phyloP scores from a whole-genome alignment of 2,329 filamentous ascomycete genomes.

The Paraphoma chrysanthemicola region DNA sequence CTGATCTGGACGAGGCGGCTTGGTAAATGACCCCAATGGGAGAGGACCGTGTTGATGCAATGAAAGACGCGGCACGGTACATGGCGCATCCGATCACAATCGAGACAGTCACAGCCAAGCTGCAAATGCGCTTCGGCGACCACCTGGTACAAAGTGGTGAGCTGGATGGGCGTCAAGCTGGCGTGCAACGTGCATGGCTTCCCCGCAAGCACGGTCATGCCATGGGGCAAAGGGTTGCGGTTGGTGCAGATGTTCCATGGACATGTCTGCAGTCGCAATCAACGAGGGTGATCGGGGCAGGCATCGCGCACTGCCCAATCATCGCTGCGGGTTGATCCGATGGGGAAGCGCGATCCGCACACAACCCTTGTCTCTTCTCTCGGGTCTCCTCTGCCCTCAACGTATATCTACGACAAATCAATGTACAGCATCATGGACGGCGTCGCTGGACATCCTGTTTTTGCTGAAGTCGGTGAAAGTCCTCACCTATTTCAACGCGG shows the following conservation, averaged over 20 bases:
- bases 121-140: background rate
- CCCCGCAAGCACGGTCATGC: background rate
- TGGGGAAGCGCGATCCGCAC: constrained; percentile 6
- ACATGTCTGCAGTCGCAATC: background rate
- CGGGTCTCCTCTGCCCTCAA: constrained; percentile 4
- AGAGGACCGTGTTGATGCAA: background rate
- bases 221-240: background rate
- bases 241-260: background rate
- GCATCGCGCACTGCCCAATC: background rate
- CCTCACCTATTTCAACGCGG: background rate
- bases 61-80: constrained; percentile 7
- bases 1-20: background rate
- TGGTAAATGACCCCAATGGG: background rate
- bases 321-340: background rate
- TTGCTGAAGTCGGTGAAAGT: background rate
- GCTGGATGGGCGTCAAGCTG: background rate
- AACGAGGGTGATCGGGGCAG: background rate
- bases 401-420: background rate
- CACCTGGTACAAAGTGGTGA: constrained; percentile 2
- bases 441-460: background rate
- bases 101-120: constrained; percentile 8
- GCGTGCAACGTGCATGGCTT: constrained; percentile 1
- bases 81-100: constrained; percentile 8
- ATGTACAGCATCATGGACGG: background rate
- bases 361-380: background rate